A percentile compares a stretch with the other conserved stretches of the same genome.
Conservation (phyloP, 1,284 basidiomycete genomes). For the Paramarasmius palmivorus region DNA sequence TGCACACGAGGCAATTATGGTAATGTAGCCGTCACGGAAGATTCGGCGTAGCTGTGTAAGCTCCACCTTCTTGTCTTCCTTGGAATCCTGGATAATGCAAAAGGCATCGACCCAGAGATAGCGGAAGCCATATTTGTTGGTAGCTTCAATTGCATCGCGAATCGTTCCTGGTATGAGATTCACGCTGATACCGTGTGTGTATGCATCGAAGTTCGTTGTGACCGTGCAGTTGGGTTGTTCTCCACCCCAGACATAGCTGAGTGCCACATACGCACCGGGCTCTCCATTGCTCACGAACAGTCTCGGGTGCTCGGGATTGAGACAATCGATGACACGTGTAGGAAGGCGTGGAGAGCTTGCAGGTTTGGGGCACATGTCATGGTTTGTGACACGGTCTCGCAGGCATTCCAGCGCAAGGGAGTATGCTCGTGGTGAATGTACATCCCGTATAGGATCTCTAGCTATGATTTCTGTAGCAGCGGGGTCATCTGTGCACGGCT, state of each 20-base stretch:
- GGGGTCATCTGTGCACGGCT: background rate
- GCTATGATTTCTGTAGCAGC: background rate
- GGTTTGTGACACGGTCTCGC: background rate
- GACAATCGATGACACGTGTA: too few species aligned
- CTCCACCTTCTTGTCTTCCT: conserved; percentile 12
- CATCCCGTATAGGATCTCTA: background rate
- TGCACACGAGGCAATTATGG: conserved; percentile 15
- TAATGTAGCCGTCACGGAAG: conserved; percentile 12
- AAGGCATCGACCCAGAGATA: conserved; percentile 17
- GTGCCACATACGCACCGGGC: conserved; percentile 5
- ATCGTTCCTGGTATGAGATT: conserved; percentile 12
- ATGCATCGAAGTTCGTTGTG: conserved; percentile 6
- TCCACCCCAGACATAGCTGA: conserved; percentile 17
- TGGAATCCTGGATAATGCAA: conserved; percentile 16
- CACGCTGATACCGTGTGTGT: conserved; percentile 8
- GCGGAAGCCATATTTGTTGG: conserved; percentile 9
- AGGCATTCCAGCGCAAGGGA: background rate
- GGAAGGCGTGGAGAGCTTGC: too few species aligned
- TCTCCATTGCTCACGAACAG: too few species aligned
- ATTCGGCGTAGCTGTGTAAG: conserved; percentile 11
- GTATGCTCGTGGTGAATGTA: background rate
- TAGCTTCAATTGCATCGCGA: conserved; percentile 9
- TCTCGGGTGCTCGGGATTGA: too few species aligned
- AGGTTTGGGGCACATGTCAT: background rate
- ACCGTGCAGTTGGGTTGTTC: conserved; percentile 11